Base-by-base conservation (phyloP, 352 stramenopile species). In the Globisporangium cederbergense region DNA sequence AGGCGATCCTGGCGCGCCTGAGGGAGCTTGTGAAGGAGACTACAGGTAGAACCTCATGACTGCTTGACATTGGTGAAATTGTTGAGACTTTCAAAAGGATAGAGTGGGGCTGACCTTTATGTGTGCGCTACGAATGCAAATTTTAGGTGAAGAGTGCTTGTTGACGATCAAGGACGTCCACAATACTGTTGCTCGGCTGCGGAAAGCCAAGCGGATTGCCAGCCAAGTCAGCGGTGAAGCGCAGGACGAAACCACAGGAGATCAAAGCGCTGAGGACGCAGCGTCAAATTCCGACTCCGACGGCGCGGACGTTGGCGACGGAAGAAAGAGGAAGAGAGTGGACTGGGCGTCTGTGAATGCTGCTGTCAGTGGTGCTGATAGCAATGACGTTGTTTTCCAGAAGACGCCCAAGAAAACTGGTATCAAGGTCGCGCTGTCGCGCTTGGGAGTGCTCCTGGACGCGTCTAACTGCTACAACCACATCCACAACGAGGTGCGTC, bases 391-490 rank as follows among this genome's bases (percentile, higher is more conserved):
- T 42, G 51, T 14, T 16, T 57, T 57, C 30, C 28, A 57, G 14
- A 25, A n/a, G 30, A 57, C n/a, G 18, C 40, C n/a, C 14, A 40
- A 11, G 30, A 57, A 43, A 16, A 16, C 30, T 1, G 16, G 30
- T 3, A 0, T n/a, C 14, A 57, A 57, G 51, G 8, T 57, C 25
- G 8, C 32, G 9, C 30, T 57, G 28, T 57, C 51, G 32, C 16
- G 28, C 3, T 18, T 57, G 16, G 51, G 51, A 7, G 51, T 57
- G 30, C 51, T 40, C 16, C 34, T 57, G 30, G 51, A 57, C 18
- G 28, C 51, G 51, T 43, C 30, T 30, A 43, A 57, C 30, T 57
- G 51, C 51, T 57, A 57, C 51, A 28, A 57, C 8, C 30, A 57
- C 28, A 57, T 57, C 18, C 51, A 43, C 16, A 43, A 22, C 51